These are phyloP conservation scores for Tricharina praecox DNA, from an alignment of 495 filamentous ascomycete genomes.

Conservation along the genomic window DNA sequence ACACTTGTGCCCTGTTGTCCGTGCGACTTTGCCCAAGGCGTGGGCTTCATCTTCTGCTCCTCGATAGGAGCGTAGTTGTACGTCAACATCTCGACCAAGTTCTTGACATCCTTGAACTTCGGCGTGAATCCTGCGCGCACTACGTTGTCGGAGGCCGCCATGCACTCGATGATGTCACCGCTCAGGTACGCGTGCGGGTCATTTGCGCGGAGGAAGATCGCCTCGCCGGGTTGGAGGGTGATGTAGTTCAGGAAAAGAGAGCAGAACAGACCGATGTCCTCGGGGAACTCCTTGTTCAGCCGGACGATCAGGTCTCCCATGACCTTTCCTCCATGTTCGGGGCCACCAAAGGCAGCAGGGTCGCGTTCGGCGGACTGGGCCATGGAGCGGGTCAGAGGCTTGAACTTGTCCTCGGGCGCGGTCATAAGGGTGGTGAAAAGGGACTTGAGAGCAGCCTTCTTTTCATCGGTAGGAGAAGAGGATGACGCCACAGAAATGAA, in stretches of 20 bases:
- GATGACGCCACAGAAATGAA: slow-evolving; percentile 55
- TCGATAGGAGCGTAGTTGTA: slow-evolving; percentile 87
- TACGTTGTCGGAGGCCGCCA: slow-evolving; percentile 95
- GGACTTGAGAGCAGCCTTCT: slow-evolving; percentile 64
- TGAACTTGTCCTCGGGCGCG: slow-evolving; percentile 46
- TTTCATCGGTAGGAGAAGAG: slow-evolving; percentile 43
- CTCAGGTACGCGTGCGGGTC: slow-evolving; percentile 94
- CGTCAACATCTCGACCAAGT: slow-evolving; percentile 79
- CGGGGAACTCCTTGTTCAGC: slow-evolving; percentile 59
- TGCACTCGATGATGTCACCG: slow-evolving; percentile 96
- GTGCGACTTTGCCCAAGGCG: slow-evolving; percentile 51
- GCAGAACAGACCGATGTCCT: slow-evolving; percentile 61
- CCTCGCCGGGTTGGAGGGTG: slow-evolving; percentile 67
- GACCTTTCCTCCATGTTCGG: slow-evolving; percentile 43
- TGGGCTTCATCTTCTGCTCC: slow-evolving; percentile 78
- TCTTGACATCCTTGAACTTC: slow-evolving; percentile 92
- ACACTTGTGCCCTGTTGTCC: slow-evolving; percentile 28
- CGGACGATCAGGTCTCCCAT: slow-evolving; percentile 60
- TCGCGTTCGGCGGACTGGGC: slow-evolving; percentile 50
- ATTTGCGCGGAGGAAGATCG: slow-evolving; percentile 88
- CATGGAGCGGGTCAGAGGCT: slow-evolving; percentile 45
- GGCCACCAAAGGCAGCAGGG: slow-evolving; percentile 44
- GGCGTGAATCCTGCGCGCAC: slow-evolving; percentile 94
- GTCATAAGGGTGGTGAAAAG: slow-evolving; percentile 70
- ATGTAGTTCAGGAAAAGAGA: slow-evolving; percentile 73